phyloP scores from a whole-genome alignment of 2,329 filamentous ascomycete species.

The Microsporum canis region DNA sequence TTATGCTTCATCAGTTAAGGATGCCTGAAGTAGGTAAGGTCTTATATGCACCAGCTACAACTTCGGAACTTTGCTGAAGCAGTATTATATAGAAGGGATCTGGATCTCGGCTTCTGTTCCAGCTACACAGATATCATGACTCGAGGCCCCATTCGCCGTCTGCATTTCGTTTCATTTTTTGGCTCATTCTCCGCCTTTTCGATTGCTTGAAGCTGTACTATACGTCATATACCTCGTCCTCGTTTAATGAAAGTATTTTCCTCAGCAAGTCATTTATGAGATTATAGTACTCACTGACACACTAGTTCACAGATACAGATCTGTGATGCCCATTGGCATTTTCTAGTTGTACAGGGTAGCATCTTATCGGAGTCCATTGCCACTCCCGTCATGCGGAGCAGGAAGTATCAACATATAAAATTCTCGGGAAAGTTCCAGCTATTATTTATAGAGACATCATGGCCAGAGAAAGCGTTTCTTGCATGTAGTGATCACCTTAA shows the following conservation, averaged over 20 bases:
- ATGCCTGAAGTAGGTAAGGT: not conserved
- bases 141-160: not conserved
- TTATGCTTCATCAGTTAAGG: conserved; percentile 86
- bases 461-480: no score
- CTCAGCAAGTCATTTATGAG: not conserved
- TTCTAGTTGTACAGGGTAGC: no score
- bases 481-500: no score
- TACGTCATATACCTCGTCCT: not conserved
- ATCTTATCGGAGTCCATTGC: no score
- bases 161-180: not conserved
- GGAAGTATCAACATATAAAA: no score
- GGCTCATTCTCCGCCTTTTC: not conserved
- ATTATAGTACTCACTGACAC: not conserved
- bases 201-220: not conserved
- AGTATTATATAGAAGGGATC: not conserved
- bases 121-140: not conserved
- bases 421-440: no score
- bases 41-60: not conserved
- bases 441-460: no score
- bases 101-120: not conserved
- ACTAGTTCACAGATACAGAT: no score
- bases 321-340: no score
- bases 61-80: not conserved
- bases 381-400: no score
- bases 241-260: not conserved